A percentile compares a stretch with the other conserved stretches of the same genome.
Conservation (phyloP, 78 protist species). For the Dictyostelium purpureum region DNA sequence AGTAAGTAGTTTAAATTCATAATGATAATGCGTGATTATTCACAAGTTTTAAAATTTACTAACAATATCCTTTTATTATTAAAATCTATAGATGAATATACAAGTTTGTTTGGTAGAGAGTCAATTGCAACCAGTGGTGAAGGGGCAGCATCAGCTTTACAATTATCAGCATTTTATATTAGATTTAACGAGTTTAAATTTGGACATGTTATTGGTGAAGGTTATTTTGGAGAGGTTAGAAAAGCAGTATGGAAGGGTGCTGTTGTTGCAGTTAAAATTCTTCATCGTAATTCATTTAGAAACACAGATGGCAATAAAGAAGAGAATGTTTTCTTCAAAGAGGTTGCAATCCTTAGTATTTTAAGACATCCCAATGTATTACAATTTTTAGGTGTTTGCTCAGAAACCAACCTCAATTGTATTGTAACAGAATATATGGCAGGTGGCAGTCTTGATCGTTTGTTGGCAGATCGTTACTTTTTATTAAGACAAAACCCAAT, state of each 20-base stretch:
- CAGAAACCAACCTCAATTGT: constrained; percentile 61
- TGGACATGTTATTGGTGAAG: constrained; percentile 74
- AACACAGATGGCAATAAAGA: constrained; percentile 43
- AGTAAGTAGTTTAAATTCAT: not conserved
- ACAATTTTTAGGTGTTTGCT: constrained; percentile 75
- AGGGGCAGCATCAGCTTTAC: constrained; percentile 63
- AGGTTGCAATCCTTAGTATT: constrained; percentile 61
- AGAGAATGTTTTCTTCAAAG: constrained; percentile 73
- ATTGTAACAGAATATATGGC: constrained; percentile 80
- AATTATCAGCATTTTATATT: constrained; percentile 61
- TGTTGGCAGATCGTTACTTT: constrained; percentile 37
- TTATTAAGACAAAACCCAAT: constrained; percentile 14
- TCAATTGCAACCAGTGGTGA: constrained; percentile 40
- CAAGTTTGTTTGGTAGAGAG: constrained; percentile 61
- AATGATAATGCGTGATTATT: not conserved
- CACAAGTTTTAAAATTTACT: not conserved
- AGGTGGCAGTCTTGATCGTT: constrained; percentile 67
- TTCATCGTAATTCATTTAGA: constrained; percentile 60
- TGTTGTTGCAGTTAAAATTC: constrained; percentile 69
- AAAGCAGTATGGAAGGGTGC: constrained; percentile 83
- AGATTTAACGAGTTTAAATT: constrained; percentile 61
- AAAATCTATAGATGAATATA: constrained; percentile 31
- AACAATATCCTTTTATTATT: not conserved
- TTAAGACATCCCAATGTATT: constrained; percentile 77
- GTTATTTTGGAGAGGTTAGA: constrained; percentile 80